A percentile compares a stretch with the other conserved stretches of the same genome.
phyloP scores from a whole-genome alignment of 176 grass and related monocot species.

The Elymus sibiricus region DNA sequence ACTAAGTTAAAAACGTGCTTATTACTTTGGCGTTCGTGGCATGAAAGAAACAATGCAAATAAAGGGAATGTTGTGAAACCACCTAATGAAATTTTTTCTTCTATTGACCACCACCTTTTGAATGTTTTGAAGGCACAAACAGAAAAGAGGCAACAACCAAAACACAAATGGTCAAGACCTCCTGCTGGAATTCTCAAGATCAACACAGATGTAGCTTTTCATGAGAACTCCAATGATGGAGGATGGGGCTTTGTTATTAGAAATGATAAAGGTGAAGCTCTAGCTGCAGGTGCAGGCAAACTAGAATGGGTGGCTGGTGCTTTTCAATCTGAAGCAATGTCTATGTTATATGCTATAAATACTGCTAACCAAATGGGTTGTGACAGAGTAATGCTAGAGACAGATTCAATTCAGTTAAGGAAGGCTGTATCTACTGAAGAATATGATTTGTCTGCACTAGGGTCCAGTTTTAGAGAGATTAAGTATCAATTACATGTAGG shows the following conservation, averaged over 20 bases:
- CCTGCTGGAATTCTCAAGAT: neutral
- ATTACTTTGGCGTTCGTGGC: neutral
- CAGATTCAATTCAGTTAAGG: neutral
- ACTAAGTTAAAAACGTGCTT: neutral
- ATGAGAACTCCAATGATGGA: neutral
- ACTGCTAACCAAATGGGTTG: neutral
- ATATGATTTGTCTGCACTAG: neutral
- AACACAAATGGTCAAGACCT: neutral
- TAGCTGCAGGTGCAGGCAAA: neutral
- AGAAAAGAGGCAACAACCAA: neutral
- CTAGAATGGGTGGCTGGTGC: neutral
- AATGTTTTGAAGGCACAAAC: neutral
- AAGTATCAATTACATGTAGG: neutral
- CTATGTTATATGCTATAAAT: neutral
- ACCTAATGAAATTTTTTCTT: neutral
- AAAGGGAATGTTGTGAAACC: neutral
- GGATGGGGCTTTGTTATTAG: neutral
- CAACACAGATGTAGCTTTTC: neutral
- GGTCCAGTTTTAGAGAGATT: neutral
- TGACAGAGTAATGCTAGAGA: neutral
- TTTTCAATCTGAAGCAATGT: neutral
- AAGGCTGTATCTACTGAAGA: neutral
- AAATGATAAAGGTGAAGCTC: neutral
- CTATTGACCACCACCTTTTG: neutral
- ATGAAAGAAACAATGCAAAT: neutral